A percentile compares a stretch with the other conserved stretches of the same genome.
phyloP scores from a whole-genome alignment of 2,329 filamentous ascomycete species.

The Fusarium sp. region DNA sequence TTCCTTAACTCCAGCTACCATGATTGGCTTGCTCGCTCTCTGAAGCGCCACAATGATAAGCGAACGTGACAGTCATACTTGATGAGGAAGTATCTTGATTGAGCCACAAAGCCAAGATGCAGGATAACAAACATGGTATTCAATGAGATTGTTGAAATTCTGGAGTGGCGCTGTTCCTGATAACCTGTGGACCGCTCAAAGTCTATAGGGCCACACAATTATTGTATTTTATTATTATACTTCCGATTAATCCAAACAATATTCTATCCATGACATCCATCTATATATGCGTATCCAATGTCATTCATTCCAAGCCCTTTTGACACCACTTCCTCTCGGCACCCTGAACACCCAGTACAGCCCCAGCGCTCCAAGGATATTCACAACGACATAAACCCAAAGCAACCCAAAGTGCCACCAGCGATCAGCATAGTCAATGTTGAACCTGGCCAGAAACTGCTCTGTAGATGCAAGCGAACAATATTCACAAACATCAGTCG shows the following conservation, averaged over 20 bases:
- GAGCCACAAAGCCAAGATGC: background rate
- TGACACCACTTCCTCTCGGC: constrained; percentile 43
- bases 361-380: constrained; percentile 57
- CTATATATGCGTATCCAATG: background rate
- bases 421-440: constrained; percentile 60
- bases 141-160: background rate
- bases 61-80: background rate
- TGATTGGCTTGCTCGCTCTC: background rate
- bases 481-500: constrained; percentile 59
- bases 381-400: constrained; percentile 64
- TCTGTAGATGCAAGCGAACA: constrained; percentile 54
- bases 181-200: background rate
- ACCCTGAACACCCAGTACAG: constrained; percentile 60
- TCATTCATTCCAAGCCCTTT: constrained; percentile 6
- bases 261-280: too few species aligned
- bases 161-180: background rate
- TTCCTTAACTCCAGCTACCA: background rate
- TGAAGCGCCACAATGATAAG: background rate
- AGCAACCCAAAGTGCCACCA: constrained; percentile 68
- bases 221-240: background rate
- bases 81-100: too few species aligned
- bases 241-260: background rate
- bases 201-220: background rate
- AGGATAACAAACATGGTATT: background rate
- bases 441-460: constrained; percentile 52